A percentile compares a stretch with the other conserved stretches of the same genome.
Evolutionary conservation across 2,329 filamentous ascomycete species (phyloP).

Genomic region (Fusarium stilboides): DNA sequence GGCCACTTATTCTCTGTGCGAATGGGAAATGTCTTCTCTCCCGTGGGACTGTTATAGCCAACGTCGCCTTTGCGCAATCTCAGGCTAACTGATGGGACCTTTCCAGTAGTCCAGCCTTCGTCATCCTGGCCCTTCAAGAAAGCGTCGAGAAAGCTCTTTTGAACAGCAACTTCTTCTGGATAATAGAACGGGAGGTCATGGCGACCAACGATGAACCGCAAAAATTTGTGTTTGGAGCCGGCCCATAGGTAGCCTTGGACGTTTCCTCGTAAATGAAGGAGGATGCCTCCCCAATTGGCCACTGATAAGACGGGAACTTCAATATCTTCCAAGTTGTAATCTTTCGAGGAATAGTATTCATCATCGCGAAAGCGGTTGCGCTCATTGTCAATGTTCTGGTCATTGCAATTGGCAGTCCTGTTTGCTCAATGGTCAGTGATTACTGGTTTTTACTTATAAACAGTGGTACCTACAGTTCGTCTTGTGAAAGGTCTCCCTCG

Average conservation of each 20-base stretch:
- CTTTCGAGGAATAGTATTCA: constrained; percentile 74
- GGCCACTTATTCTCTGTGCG: constrained; percentile 77
- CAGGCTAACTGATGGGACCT: constrained; percentile 72
- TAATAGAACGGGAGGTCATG: constrained; percentile 84
- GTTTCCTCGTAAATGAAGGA: constrained; percentile 78
- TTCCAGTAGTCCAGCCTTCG: constrained; percentile 70
- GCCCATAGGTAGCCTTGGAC: constrained; percentile 75
- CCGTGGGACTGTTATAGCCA: constrained; percentile 75
- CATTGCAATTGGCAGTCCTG: constrained; percentile 65
- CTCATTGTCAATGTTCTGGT: constrained; percentile 64
- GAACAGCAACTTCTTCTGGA: constrained; percentile 76
- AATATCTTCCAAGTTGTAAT: constrained; percentile 76
- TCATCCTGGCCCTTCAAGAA: constrained; percentile 78
- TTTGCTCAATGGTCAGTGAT: too few species aligned
- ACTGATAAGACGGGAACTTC: constrained; percentile 77
- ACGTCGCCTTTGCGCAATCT: constrained; percentile 76
- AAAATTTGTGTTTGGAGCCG: constrained; percentile 76
- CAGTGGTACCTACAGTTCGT: constrained; percentile 64
- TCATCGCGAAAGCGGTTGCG: constrained; percentile 73
- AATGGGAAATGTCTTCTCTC: constrained; percentile 69
- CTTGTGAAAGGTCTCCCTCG: constrained; percentile 70
- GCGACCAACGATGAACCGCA: constrained; percentile 78
- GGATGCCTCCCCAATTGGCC: constrained; percentile 80
- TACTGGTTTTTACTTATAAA: too few species aligned
- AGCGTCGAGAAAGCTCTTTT: constrained; percentile 77